Conservation (phyloP, 768 basidiomycete species). For the Podaxis sp. region DNA sequence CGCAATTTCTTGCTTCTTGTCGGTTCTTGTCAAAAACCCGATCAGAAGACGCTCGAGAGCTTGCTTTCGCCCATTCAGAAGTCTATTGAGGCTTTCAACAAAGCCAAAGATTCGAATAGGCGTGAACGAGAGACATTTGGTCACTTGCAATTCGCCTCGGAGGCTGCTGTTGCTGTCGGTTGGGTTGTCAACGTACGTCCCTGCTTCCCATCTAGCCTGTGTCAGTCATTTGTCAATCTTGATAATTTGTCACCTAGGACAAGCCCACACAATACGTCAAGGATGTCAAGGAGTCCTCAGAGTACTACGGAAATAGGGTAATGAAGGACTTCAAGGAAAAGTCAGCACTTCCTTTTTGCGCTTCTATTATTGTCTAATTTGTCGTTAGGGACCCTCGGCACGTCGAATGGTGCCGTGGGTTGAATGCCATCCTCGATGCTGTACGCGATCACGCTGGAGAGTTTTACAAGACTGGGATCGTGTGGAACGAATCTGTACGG, state of each 20-base stretch:
- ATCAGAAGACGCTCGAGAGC: constrained; percentile 52
- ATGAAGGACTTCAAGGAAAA: constrained; percentile 93
- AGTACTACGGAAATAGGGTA: constrained; percentile 88
- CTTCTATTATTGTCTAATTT: background rate
- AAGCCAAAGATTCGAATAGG: constrained; percentile 78
- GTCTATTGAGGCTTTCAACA: constrained; percentile 73
- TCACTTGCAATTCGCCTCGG: constrained; percentile 79
- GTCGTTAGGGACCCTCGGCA: constrained; percentile 75
- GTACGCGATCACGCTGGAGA: constrained; percentile 82
- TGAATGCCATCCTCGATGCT: constrained; percentile 69
- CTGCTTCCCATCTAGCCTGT: background rate
- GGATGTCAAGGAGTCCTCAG: constrained; percentile 82
- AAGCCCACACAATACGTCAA: constrained; percentile 81
- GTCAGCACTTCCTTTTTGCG: constrained; percentile 43
- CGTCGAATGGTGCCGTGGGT: constrained; percentile 83
- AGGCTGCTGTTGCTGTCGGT: constrained; percentile 77
- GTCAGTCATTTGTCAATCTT: background rate
- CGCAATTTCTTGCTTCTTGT: constrained; percentile 68
- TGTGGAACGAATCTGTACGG: constrained; percentile 83
- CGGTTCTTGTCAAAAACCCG: constrained; percentile 78
- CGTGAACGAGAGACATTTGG: constrained; percentile 81
- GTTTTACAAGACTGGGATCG: constrained; percentile 80
- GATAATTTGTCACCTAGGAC: constrained; percentile 39
- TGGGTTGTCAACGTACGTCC: constrained; percentile 83
- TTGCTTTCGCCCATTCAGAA: constrained; percentile 69